Base-by-base conservation (phyloP, 768 basidiomycete species). In the Termitomyces sp. region DNA sequence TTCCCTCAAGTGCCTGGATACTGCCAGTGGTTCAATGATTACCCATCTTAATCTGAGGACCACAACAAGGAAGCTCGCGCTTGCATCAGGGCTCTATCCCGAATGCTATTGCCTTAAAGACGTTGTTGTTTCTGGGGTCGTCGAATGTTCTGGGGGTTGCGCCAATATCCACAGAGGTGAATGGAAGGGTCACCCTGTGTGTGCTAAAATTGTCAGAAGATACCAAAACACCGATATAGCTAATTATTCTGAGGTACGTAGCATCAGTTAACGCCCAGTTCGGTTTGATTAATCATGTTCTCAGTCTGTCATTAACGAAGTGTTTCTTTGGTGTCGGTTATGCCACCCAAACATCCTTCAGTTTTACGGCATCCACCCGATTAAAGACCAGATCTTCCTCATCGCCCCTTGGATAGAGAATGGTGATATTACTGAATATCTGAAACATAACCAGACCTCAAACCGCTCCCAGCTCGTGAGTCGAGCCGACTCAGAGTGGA, bases 371-470 rank as follows among this genome's bases (percentile, higher is more conserved):
- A 42, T 59, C 26, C 33, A 46, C 39, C 36, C 36, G 3, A n/a
- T 22, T 5, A n/a, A 24, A n/a, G 27, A 53, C 16, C 39, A 22
- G 20, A 20, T 53, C n/a, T 54, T 26, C 12, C 47, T 59, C 30
- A 46, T 59, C 8, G 12, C 58, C 7, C 53, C 53, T 12, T 59
- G 58, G 58, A 59, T 59, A 53, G 32, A 42, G 6, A 48, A 53
- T 8, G 53, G 58, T 16, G 39, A 59, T 37, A 32, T 59, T 10
- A 22, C 26, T 7, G 9, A 42, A 20, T 59, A 53, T 24, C 20
- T 59, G 0, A 34, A 43, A 39, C 20, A 2, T 14, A 39, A 59
- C 5, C 52, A 22, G 6, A 33, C 5, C 8, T 37, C 46, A 5
- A 33, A 30, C 30, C 58, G 58, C 16, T 14, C 8, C 7, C 33